Base-by-base conservation (phyloP, 129 eudicot genomes). In the Silybum marianum region DNA sequence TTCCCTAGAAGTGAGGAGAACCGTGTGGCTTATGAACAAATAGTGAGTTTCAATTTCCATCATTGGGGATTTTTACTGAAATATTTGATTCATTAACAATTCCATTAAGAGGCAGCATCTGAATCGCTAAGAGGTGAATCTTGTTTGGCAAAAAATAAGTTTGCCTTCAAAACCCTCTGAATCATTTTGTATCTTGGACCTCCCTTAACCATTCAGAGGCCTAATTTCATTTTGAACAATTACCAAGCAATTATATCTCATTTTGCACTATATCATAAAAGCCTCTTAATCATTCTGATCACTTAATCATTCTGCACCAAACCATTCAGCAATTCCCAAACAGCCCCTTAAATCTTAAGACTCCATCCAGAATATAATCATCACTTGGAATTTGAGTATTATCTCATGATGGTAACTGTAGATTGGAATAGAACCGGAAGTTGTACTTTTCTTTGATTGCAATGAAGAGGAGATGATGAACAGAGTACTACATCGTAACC, bases 1-100 rank as follows among this genome's bases (percentile, higher is more conserved):
- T 92, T 94, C 74, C 98, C 98, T 85, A 89, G 98, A 83, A 89
- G 84, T 22, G 97, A 94, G 85, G 97, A 94, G 90, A 94, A 94
- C 71, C 97, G 97, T 32, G 40, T 90, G 71, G 84, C 91, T 18
- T 94, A 89, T 85, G 98, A 94, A 83, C 81, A 76, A 79, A 89
- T 95, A 67, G 98, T 92, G 90, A 92, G 98, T 89, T 79, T 73
- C 81, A 82, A 92, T 97, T 89, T 79, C 76, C 79, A 82, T 73
- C 39, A 76, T 83, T 82, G 39, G 7, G 7, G 5, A 14, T 32
- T 28, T 70, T 68, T 71, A 67, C 79, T 72, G 21, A 44, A 18
- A 75, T 48, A 19, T 16, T 4, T 12, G 19, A 38, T 38, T 38
- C 42, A 38, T 38, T 38, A 28, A 28, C 30, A 28, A 28, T 28